Conservation (phyloP, 805 yeast genomes). For the Geotrichum ghanense region DNA sequence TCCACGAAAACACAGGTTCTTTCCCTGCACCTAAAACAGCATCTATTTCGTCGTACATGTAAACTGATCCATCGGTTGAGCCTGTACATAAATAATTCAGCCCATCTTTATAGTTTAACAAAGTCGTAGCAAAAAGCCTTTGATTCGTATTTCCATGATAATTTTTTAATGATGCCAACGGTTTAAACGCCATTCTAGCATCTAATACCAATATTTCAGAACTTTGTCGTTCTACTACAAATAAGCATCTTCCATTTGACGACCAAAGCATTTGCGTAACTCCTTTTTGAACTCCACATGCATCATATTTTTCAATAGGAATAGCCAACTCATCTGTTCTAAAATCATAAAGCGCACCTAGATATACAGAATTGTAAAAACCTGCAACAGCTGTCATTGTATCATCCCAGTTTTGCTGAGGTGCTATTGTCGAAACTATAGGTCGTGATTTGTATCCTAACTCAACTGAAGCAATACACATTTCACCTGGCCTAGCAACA, state of each 20-base stretch:
- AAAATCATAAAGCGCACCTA: slow-evolving; percentile 5
- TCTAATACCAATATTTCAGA: slow-evolving; percentile 15
- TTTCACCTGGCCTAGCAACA: background rate
- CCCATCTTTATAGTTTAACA: slow-evolving; percentile 7
- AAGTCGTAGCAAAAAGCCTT: slow-evolving; percentile 8
- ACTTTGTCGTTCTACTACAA: slow-evolving; percentile 9
- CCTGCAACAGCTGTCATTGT: slow-evolving; percentile 5
- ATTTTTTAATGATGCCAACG: slow-evolving; percentile 9
- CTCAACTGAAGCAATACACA: background rate
- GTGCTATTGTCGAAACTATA: slow-evolving; percentile 2
- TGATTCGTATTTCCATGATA: slow-evolving; percentile 15
- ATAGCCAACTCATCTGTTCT: background rate
- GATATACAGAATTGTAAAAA: slow-evolving; percentile 4
- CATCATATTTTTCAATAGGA: background rate
- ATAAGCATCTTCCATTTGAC: slow-evolving; percentile 11
- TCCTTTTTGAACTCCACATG: slow-evolving; percentile 7
- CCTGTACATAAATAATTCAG: slow-evolving; percentile 6
- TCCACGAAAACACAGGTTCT: slow-evolving; percentile 5
- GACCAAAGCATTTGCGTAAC: slow-evolving; percentile 16
- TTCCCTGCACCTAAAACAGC: slow-evolving; percentile 4
- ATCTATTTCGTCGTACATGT: slow-evolving; percentile 4
- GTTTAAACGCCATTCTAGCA: slow-evolving; percentile 13
- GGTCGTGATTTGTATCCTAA: background rate
- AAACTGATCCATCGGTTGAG: slow-evolving; percentile 6
- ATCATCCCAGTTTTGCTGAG: slow-evolving; percentile 1